These are phyloP conservation scores for Aphanomyces stellatus DNA, from an alignment of 352 stramenopile genomes.

Conservation along the genomic window DNA sequence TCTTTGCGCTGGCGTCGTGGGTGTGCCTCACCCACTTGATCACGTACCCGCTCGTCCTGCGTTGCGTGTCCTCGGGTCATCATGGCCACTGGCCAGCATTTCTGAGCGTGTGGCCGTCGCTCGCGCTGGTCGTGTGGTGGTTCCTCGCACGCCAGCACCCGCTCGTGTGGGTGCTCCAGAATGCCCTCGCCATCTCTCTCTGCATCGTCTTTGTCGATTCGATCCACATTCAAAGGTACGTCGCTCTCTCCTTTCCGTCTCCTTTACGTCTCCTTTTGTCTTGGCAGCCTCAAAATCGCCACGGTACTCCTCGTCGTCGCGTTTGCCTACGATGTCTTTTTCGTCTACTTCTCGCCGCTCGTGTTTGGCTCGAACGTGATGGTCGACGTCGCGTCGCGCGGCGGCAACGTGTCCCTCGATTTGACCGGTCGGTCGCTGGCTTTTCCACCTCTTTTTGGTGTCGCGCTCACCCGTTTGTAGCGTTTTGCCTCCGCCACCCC, in stretches of 20 bases:
- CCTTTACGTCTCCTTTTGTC: constrained; percentile 8
- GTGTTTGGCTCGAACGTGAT: constrained; percentile 84
- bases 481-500: constrained; percentile 4
- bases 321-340: constrained; percentile 93
- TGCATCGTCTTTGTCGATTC: constrained; percentile 84
- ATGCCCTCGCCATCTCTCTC: constrained; percentile 81
- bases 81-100: not conserved
- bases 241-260: too few species aligned
- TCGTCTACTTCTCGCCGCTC: constrained; percentile 87
- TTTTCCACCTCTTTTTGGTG: not conserved
- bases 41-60: constrained; percentile 30
- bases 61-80: not conserved
- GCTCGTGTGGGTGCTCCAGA: constrained; percentile 79
- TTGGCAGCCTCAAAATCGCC: constrained; percentile 70
- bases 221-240: constrained; percentile 48
- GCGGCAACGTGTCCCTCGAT: constrained; percentile 23
- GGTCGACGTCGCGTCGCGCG: constrained; percentile 85
- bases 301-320: constrained; percentile 73
- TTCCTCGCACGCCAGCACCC: constrained; percentile 51
- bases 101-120: not conserved
- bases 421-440: not conserved
- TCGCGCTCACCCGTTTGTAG: constrained; percentile 8
- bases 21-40: constrained; percentile 40
- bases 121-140: constrained; percentile 33
- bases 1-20: constrained; percentile 45